phyloP scores from a whole-genome alignment of 768 basidiomycete genomes.

The Leccinellum albellum region DNA sequence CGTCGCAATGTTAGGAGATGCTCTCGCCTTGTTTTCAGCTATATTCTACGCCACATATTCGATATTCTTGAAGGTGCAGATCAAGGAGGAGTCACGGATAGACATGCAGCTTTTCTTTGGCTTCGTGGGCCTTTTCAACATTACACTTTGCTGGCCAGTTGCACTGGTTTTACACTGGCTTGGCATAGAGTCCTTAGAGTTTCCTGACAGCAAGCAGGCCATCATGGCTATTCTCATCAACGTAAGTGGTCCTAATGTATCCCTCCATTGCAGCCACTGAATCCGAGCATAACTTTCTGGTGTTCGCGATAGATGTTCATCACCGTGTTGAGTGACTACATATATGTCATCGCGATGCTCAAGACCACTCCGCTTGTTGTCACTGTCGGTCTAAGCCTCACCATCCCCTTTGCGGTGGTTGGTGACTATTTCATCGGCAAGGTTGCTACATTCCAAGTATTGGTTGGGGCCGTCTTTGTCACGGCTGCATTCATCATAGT shows the following conservation, averaged over 20 bases:
- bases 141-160: conserved; percentile 70
- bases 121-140: conserved; percentile 86
- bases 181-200: conserved; percentile 69
- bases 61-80: conserved; percentile 82
- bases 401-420: conserved; percentile 86
- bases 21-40: conserved; percentile 82
- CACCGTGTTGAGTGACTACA: conserved; percentile 78
- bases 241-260: conserved; percentile 35
- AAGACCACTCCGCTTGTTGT: conserved; percentile 94
- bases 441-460: conserved; percentile 53
- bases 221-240: conserved; percentile 53
- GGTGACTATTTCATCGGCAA: conserved; percentile 71
- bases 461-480: conserved; percentile 75
- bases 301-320: conserved; percentile 62
- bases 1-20: conserved; percentile 60
- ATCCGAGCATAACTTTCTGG: background rate
- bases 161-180: conserved; percentile 72
- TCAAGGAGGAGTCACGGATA: conserved; percentile 75
- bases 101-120: conserved; percentile 96
- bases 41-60: conserved; percentile 87
- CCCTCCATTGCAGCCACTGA: background rate
- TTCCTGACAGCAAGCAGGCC: conserved; percentile 52
- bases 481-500: conserved; percentile 73
- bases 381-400: conserved; percentile 88
- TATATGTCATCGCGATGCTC: conserved; percentile 89